Base-by-base conservation (phyloP, 768 basidiomycete species). In the Leccinum subgranulosum region DNA sequence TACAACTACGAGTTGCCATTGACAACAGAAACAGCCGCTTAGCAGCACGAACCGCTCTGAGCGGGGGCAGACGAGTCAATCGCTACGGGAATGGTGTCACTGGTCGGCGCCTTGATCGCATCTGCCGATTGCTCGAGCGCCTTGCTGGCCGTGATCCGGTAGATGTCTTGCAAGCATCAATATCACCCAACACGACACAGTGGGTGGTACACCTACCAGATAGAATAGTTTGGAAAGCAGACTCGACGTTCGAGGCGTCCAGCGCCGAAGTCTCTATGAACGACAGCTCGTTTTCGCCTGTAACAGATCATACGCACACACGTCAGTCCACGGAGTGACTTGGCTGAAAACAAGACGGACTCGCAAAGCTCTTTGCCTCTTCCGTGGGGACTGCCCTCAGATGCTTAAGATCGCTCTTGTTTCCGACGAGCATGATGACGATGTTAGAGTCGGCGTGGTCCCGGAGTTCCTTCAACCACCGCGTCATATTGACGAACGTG, bases 191-290 rank as follows among this genome's bases (percentile, higher is more conserved):
- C 11, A 49, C 3, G 8, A 2, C 27, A 45, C 14, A 34, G 36
- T 27, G 2, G 12, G 4, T 47, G 19, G 49, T 34, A 33, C 28
- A 77, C 84, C 52, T 50, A 93, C 94, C 94, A 47, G 90, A 87
- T 60, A 99, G 81, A 70, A 98, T 98, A 57, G 86, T 94, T 74
- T 98, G 94, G 87, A 99, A 99, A 51, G 96, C 97, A 56, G 84
- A 77, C 77, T 98, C 96, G 75, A 99, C 95, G 77, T 98, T 97
- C 51, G 94, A 95, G 66, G 96, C 93, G 85, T 99, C 97, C 84
- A 98, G 87, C 77, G 96, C 96, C 69, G 96, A 99, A 59, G 96
- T 99, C 81, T 99, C 96, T 64, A 99, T 96, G 81, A 96, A 96
- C 55, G 89, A 92, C 65, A 98, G 75, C 21, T 86, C 87, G 68